Percentiles rank a stretch among this genome's conserved stretches.
These are phyloP conservation scores for Candida sithepensis DNA, from an alignment of 805 yeast species.

Conservation along the genomic window DNA sequence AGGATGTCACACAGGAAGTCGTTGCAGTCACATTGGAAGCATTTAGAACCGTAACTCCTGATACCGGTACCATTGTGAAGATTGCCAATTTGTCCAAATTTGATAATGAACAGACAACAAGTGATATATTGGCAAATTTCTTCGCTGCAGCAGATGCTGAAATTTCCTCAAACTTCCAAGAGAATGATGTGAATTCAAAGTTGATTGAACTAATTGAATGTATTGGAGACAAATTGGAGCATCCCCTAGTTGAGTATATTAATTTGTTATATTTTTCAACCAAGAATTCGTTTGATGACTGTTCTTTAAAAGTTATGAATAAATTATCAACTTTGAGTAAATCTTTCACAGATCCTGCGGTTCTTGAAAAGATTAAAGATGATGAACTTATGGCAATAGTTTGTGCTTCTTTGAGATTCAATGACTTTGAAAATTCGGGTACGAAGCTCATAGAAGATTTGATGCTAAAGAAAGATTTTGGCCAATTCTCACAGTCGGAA, in stretches of 20 bases:
- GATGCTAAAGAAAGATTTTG: constrained; percentile 5
- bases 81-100: constrained; percentile 19
- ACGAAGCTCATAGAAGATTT: constrained; percentile 15
- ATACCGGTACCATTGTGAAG: constrained; percentile 23
- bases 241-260: constrained; percentile 25
- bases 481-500: constrained; percentile 18
- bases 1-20: constrained; percentile 20
- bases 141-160: constrained; percentile 29
- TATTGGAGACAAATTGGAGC: constrained; percentile 14
- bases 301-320: constrained; percentile 17
- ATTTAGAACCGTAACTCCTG: constrained; percentile 25
- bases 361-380: constrained; percentile 14
- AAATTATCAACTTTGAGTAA: constrained; percentile 16
- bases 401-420: constrained; percentile 22
- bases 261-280: constrained; percentile 29
- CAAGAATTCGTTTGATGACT: constrained; percentile 25
- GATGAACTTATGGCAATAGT: constrained; percentile 28
- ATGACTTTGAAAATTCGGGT: constrained; percentile 13
- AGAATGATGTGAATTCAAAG: constrained; percentile 21
- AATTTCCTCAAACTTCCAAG: constrained; percentile 25
- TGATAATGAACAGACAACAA: constrained; percentile 7
- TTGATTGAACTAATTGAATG: constrained; percentile 16
- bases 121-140: constrained; percentile 18
- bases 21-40: constrained; percentile 30
- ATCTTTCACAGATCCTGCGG: not conserved